Evolutionary conservation across 768 basidiomycete species (phyloP), one percentile per base, ranked within the genome.

Genomic region (Suillus discolor): DNA sequence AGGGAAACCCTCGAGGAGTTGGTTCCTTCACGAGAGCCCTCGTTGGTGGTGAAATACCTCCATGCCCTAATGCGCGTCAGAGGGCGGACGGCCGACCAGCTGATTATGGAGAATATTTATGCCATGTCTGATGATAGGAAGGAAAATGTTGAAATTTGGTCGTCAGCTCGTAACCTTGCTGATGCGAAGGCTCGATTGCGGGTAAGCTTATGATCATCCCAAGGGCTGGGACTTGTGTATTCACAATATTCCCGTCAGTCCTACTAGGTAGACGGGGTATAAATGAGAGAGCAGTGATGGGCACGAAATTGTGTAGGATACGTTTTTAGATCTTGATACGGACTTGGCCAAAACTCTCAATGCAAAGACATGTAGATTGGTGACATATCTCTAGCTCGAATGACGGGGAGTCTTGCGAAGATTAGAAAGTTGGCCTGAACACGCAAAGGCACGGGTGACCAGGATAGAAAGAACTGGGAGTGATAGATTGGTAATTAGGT

Each of bases 61-160:
- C 62, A 41, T 20, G 55, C 38, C n/a, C 55, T 41, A 2, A 61
- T 59, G 55, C 38, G 18, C 36, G 41, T 59, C 38, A 57, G 31
- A 39, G 41, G 55, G 13, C 62, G 38, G 16, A 59, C 31, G 23
- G 62, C 53, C 11, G 36, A 57, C 8, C 62, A 63, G 38, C 23
- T 63, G 20, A 61, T 63, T n/a, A 57, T 63, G 36, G 57, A 63
- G 36, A 41, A 63, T 8, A 63, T 57, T 16, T 59, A 63, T 23
- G 62, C 13, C 25, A 28, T 20, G 25, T 39, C 49, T 25, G 62
- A 41, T 8, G 36, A 63, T 13, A 41, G 23, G 6, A 31, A 59
- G 18, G 23, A 61, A 31, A 63, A 63, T 20, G 62, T 59, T 20
- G 53, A 63, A 16, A 63, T 39, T 2, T 63, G 62, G 62, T 63